Conservation (phyloP, 1,139 yeast species). For the Protomyces pachydermus region DNA sequence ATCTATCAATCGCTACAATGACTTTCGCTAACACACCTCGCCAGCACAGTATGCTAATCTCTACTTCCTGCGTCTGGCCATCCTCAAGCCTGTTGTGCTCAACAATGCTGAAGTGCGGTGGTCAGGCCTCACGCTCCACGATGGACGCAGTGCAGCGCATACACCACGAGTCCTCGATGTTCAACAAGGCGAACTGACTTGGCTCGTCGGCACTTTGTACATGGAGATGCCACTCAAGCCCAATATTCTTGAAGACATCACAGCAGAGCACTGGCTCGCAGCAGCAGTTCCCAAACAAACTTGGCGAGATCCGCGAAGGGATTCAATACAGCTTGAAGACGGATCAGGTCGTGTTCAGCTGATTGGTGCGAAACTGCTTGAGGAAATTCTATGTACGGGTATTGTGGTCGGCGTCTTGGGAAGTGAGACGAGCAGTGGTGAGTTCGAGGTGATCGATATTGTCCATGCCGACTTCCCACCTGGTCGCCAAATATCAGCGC, state of each 20-base stretch:
- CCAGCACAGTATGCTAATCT: slow-evolving; percentile 61
- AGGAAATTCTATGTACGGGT: slow-evolving; percentile 71
- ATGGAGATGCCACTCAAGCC: slow-evolving; percentile 82
- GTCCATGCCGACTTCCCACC: slow-evolving; percentile 62
- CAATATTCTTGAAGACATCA: slow-evolving; percentile 68
- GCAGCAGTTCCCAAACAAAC: slow-evolving; percentile 31
- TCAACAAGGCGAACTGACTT: slow-evolving; percentile 61
- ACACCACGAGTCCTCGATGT: slow-evolving; percentile 74
- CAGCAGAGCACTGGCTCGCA: slow-evolving; percentile 44
- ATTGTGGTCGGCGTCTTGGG: slow-evolving; percentile 81
- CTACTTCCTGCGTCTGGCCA: slow-evolving; percentile 60
- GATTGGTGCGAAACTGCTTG: slow-evolving; percentile 56
- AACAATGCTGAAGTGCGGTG: slow-evolving; percentile 49
- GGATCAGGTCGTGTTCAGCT: slow-evolving; percentile 83
- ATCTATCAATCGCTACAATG: slow-evolving; percentile 39
- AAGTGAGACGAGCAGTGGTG: slow-evolving; percentile 75
- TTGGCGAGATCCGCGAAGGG: slow-evolving; percentile 48
- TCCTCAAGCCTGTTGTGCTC: slow-evolving; percentile 53
- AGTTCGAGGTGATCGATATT: slow-evolving; percentile 78
- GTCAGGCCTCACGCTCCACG: slow-evolving; percentile 36
- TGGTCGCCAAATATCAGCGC: slow-evolving; percentile 40
- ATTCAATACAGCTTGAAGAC: slow-evolving; percentile 73
- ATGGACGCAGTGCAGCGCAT: slow-evolving; percentile 36
- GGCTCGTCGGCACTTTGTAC: slow-evolving; percentile 88
- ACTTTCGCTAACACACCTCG: slow-evolving; percentile 47